phyloP scores from a whole-genome alignment of 2,329 filamentous ascomycete species.

The Calonectria crousiana region DNA sequence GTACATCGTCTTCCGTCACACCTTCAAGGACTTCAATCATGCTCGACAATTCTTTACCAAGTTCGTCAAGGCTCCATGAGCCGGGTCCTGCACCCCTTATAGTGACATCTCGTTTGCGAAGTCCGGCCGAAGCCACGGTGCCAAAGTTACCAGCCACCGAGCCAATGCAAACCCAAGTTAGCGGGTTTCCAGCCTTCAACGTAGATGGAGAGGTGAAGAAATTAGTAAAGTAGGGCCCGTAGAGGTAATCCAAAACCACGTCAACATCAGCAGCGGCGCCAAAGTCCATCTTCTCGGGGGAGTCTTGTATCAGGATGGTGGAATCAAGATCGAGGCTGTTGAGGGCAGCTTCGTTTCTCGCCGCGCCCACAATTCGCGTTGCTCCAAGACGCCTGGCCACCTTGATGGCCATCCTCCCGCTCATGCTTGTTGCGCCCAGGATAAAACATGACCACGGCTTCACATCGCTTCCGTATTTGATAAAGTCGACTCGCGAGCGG shows the following conservation, averaged over 20 bases:
- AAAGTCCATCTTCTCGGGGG: constrained; percentile 58
- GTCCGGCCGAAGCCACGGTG: constrained; percentile 54
- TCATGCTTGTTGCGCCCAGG: constrained; percentile 65
- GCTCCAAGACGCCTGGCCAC: constrained; percentile 63
- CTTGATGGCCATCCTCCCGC: constrained; percentile 62
- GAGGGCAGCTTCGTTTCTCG: constrained; percentile 59
- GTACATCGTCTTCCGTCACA: constrained; percentile 32
- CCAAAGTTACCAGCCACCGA: constrained; percentile 54
- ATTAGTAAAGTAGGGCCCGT: constrained; percentile 57
- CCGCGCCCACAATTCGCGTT: constrained; percentile 63
- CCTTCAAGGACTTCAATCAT: constrained; percentile 43
- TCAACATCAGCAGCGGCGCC: constrained; percentile 60
- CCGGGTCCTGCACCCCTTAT: constrained; percentile 60
- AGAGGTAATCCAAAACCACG: constrained; percentile 69
- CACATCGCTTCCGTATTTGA: constrained; percentile 32
- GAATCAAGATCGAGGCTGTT: constrained; percentile 59
- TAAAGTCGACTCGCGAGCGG: constrained; percentile 54
- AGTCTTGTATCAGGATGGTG: constrained; percentile 56
- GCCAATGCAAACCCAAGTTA: constrained; percentile 68
- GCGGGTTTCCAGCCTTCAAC: constrained; percentile 46
- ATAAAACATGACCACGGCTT: constrained; percentile 62
- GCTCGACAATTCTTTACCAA: constrained; percentile 28
- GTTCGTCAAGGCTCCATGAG: constrained; percentile 51
- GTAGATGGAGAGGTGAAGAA: constrained; percentile 57
- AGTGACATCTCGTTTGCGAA: constrained; percentile 63